These are phyloP conservation scores for Quercus suber DNA, from an alignment of 306 rosid genomes.

Conservation along the genomic window DNA sequence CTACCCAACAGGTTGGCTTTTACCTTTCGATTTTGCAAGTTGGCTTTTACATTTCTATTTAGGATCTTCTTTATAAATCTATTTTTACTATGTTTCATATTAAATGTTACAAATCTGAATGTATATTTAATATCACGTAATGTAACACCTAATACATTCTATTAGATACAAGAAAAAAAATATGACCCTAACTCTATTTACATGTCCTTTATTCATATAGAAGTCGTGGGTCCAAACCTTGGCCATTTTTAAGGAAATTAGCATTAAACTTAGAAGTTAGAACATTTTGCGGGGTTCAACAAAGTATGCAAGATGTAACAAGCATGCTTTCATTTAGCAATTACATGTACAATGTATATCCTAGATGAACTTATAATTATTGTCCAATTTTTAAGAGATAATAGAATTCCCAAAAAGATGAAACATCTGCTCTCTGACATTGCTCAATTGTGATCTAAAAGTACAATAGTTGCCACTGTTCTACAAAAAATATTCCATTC, in stretches of 20 bases:
- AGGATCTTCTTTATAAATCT: too few relatives aligned
- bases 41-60: too few relatives aligned
- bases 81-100: too few relatives aligned
- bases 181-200: too few relatives aligned
- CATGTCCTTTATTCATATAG: not conserved
- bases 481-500: not conserved
- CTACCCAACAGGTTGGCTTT: too few relatives aligned
- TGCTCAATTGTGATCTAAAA: not conserved
- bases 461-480: not conserved
- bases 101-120: too few relatives aligned
- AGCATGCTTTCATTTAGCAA: not conserved
- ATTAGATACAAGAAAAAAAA: too few relatives aligned
- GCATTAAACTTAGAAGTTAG: too few relatives aligned
- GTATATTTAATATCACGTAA: too few relatives aligned
- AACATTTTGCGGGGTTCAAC: too few relatives aligned
- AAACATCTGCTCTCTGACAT: not conserved
- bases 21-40: too few relatives aligned
- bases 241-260: not conserved
- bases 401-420: not conserved
- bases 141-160: too few relatives aligned
- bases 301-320: not conserved
- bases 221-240: not conserved
- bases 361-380: not conserved
- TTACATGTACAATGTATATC: not conserved
- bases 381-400: not conserved